Evolutionary conservation across 371 early-diverging fungal genomes (phyloP), one percentile per base, ranked within the genome.

Genomic region (Mortierella sp.): DNA sequence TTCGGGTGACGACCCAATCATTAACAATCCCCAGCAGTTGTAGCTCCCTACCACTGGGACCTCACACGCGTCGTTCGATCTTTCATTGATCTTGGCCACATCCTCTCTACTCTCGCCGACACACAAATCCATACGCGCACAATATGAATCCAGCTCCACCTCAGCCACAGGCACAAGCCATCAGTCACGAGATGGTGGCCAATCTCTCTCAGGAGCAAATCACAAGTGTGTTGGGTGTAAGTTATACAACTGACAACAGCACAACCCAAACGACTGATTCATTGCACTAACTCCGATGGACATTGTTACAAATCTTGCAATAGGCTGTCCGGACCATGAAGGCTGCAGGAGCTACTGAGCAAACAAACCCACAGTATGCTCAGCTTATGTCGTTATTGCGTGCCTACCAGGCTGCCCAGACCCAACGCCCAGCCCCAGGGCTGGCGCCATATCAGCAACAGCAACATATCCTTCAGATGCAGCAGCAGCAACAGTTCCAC

Each of bases 291-390:
- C 35, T 32, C 39, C 8, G 28, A 11, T 43, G 16, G 16, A 22
- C 20, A 30, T 45, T 57, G 60, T 69, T 40, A 59, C 5, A 58
- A 35, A 39, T 52, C 37, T 37, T 9, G 49, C 20, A 24, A 28
- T 58, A 81, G 83, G 83, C 77, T 43, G 72, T 83, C 37, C 68
- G 75, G 64, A 84, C 70, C 45, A 74, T 84, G 80, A 75, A 90
- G 73, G 85, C 86, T 12, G 86, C 83, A 39, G 94, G 94, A 18
- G 92, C 90, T 45, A 92, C 90, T 20, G 94, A 94, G 85, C 89
- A 90, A 59, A 92, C 87, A 58, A 89, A 88, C 70, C 88, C 87
- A 39, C 93, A 94, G 70, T 89, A 87, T 67, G 92, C 93, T 22
- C 89, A 91, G 68, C 76, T 93, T n/a, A 86, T 93, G 88, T 84